phyloP scores from a whole-genome alignment of 2,329 filamentous ascomycete species.

The Arthroderma uncinatum region DNA sequence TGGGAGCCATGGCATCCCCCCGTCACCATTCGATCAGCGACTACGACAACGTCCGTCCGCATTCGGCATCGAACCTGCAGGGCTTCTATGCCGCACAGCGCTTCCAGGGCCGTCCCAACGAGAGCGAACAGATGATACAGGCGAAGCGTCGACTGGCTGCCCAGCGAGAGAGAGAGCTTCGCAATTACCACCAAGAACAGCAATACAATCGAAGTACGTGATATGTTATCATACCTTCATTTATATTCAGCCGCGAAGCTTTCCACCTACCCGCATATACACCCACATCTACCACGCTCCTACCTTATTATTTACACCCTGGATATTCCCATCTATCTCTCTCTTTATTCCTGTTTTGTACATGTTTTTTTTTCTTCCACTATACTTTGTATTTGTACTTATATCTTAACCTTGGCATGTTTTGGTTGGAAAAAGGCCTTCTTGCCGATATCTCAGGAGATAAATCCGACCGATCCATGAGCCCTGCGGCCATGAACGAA shows the following conservation, averaged over 20 bases:
- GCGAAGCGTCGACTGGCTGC: conserved; percentile 98
- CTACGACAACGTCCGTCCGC: conserved; percentile 64
- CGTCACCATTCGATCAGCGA: conserved; percentile 79
- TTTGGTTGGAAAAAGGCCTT: conserved; percentile 41
- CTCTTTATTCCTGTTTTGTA: conserved; percentile 24
- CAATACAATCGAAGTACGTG: conserved; percentile 95
- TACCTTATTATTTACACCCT: too few relatives aligned
- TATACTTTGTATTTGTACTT: conserved; percentile 13
- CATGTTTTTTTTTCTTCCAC: conserved; percentile 21
- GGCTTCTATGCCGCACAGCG: conserved; percentile 91
- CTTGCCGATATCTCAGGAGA: conserved; percentile 56
- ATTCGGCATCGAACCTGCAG: conserved; percentile 68
- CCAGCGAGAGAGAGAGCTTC: conserved; percentile 95
- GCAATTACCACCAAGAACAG: conserved; percentile 99
- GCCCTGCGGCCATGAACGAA: conserved; percentile 79
- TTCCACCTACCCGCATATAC: background rate
- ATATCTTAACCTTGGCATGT: conserved; percentile 28
- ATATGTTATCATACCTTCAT: conserved; percentile 27
- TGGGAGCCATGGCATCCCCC: conserved; percentile 45
- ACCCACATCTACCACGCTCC: background rate
- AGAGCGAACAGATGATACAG: conserved; percentile 98
- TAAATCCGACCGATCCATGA: conserved; percentile 80
- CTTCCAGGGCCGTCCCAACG: conserved; percentile 75
- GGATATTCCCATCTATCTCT: conserved; percentile 6
- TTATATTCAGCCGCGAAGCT: conserved; percentile 6